Evolutionary conservation across 441 rosid species (phyloP).

Genomic region (Populus hybrid): DNA sequence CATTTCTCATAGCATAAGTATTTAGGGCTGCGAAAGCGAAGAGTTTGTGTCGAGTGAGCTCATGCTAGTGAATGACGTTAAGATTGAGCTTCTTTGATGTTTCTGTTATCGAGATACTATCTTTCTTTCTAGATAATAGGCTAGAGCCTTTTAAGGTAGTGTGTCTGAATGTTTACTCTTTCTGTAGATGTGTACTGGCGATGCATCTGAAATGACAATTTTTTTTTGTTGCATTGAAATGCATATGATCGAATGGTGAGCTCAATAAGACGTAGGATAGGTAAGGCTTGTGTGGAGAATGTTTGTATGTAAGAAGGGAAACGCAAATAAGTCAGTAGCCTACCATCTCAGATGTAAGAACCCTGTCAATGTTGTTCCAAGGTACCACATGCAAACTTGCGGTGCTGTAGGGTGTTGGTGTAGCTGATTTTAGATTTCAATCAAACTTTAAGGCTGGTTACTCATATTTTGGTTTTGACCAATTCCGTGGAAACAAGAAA

Average conservation of each 20-base stretch:
- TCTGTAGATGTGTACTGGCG: background rate
- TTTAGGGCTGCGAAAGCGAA: slow-evolving; percentile 1
- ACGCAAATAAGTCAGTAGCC: no score
- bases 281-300: no score
- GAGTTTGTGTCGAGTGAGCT: background rate
- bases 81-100: background rate
- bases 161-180: background rate
- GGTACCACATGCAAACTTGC: no score
- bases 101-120: background rate
- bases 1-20: background rate
- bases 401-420: no score
- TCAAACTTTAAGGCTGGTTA: no score
- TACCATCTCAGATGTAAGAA: no score
- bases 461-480: no score
- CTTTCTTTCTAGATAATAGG: background rate
- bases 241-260: background rate
- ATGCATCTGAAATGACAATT: background rate
- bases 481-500: no score
- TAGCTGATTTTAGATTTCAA: no score
- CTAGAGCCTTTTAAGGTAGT: background rate
- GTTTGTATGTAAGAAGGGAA: no score
- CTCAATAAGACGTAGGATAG: background rate
- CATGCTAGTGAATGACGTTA: background rate
- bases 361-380: no score
- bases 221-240: no score